A percentile compares a stretch with the other conserved stretches of the same genome.
These are phyloP conservation scores for Eucalyptus pumila DNA, from an alignment of 345 rosid species.

Conservation along the genomic window DNA sequence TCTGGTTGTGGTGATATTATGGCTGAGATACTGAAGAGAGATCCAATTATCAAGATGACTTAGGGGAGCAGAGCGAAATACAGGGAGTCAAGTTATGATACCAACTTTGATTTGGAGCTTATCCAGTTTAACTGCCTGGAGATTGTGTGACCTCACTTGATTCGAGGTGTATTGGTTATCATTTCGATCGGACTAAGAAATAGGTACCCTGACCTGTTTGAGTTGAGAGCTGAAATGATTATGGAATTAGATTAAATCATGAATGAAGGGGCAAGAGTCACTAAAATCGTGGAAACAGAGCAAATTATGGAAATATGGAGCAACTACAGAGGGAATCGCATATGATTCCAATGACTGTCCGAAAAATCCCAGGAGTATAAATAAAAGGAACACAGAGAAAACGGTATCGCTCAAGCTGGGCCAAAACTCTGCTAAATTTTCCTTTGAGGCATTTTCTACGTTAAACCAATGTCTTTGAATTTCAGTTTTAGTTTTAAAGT, in stretches of 20 bases:
- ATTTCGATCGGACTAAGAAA: neutral
- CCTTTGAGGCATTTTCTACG: neutral
- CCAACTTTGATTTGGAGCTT: neutral
- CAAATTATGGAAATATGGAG: too few relatives aligned
- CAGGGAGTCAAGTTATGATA: neutral
- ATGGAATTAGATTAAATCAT: too few relatives aligned
- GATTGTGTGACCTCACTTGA: neutral
- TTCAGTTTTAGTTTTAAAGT: neutral
- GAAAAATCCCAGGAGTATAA: too few relatives aligned
- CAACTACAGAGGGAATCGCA: too few relatives aligned
- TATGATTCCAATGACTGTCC: too few relatives aligned
- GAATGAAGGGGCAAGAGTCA: too few relatives aligned
- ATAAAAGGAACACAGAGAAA: neutral
- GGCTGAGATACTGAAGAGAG: neutral
- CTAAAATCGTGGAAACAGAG: too few relatives aligned
- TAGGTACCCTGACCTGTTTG: neutral
- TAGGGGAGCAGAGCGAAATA: neutral
- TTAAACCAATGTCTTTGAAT: neutral
- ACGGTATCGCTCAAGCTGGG: too few relatives aligned
- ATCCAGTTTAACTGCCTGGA: neutral
- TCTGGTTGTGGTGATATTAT: neutral
- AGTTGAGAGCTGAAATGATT: too few relatives aligned
- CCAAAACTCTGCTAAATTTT: too few relatives aligned
- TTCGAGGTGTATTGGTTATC: neutral
- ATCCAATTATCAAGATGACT: neutral